Percentiles rank a stretch among this genome's conserved stretches.
Conservation (phyloP, 495 filamentous ascomycete genomes). For the Cercophora newfieldiana region DNA sequence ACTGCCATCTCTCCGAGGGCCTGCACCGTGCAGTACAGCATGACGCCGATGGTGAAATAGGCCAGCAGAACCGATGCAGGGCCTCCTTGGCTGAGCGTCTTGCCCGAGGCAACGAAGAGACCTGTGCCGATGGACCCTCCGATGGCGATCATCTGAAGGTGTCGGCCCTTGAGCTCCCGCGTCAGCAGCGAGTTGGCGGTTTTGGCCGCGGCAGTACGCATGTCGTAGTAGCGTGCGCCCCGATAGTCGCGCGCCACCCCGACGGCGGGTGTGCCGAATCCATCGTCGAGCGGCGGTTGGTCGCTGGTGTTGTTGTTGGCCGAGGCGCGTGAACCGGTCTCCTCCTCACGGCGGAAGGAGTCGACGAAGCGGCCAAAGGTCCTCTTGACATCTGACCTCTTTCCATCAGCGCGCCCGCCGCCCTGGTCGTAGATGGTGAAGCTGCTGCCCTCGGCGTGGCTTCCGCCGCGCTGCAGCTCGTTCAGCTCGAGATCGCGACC, state of each 20-base stretch:
- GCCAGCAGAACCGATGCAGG: slow-evolving; percentile 83
- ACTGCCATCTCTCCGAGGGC: slow-evolving; percentile 93
- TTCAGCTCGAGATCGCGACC: slow-evolving; percentile 34
- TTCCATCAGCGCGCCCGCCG: not conserved
- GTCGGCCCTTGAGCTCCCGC: slow-evolving; percentile 75
- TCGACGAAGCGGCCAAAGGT: slow-evolving; percentile 28
- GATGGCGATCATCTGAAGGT: slow-evolving; percentile 97
- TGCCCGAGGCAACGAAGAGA: slow-evolving; percentile 85
- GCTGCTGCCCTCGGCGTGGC: slow-evolving; percentile 25
- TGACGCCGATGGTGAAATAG: slow-evolving; percentile 77
- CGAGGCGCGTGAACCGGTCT: slow-evolving; percentile 2
- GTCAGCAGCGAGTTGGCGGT: slow-evolving; percentile 52
- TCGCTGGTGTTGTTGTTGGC: slow-evolving; percentile 3
- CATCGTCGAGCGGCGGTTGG: slow-evolving; percentile 12
- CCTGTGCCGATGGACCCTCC: slow-evolving; percentile 95
- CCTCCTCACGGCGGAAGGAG: slow-evolving; percentile 33
- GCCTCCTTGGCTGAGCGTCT: slow-evolving; percentile 74
- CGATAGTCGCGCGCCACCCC: slow-evolving; percentile 17
- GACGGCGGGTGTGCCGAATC: not conserved
- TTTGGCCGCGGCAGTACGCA: slow-evolving; percentile 24
- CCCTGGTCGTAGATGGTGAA: slow-evolving; percentile 20
- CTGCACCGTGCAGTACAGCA: slow-evolving; percentile 91
- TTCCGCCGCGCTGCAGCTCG: slow-evolving; percentile 18
- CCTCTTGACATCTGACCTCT: slow-evolving; percentile 13
- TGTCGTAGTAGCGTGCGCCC: slow-evolving; percentile 32